Base-by-base conservation (phyloP, 495 filamentous ascomycete genomes). In the Terfezia claveryi region DNA sequence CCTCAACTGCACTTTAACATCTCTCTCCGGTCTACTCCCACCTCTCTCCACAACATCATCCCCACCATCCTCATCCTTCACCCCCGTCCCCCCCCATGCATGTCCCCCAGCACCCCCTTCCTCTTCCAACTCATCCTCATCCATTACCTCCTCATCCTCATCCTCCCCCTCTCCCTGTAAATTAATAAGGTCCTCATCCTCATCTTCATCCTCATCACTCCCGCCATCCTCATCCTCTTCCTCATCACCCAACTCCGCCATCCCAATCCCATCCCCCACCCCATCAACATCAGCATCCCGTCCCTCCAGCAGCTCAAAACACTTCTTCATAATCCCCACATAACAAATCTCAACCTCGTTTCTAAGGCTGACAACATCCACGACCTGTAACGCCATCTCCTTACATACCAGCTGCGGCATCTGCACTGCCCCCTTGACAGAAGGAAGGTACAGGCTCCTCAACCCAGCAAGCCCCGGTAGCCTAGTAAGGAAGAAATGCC, bases 401-500 rank as follows among this genome's bases (percentile, higher is more conserved):
- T 75, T 76, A 44, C 80, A 72, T n/a, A 77, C 72, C 54, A 77
- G 76, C 41, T 83, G 77, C 38, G 74, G 69, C 36, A 94, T 80
- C 61, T 81, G 74, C 1, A 62, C 58, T 4, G 59, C 52, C 38
- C 57, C 62, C 12, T 62, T 59, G 27, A 65, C 62, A 46, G 62
- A 57, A 2, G 84, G 78, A 27, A 96, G 77, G 61, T 94, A 80
- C 6, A 94, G 72, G 1, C 84, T 80, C 4, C 80, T 80, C 36
- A 96, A 75, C 54, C 83, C 78, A 2, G 81, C 73, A 54, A 93
- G 73, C 36, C 79, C 73, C 2, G 85, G 86, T 16, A 96, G 76
- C 53, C 80, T 73, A 60, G 87, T 86, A 6, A 96, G 75, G 72
- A 96, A 87, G 58, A 76, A 81, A 71, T 96, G 89, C 87, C 88